phyloP scores from a whole-genome alignment of 2,329 filamentous ascomycete genomes.

The Didymella pinodella region DNA sequence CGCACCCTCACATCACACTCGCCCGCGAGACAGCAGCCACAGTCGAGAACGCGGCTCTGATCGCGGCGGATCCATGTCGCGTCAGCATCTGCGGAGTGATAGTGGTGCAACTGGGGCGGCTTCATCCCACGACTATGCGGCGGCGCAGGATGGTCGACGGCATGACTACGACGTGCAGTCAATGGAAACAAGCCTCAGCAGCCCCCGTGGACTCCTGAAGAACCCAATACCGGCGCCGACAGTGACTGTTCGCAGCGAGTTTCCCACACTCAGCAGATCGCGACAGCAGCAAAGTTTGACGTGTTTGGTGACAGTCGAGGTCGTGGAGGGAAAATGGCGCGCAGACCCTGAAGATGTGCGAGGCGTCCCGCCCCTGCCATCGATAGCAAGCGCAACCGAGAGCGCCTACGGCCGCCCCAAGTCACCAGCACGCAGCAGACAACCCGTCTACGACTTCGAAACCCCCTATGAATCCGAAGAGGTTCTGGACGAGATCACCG shows the following conservation, averaged over 20 bases:
- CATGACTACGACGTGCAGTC: slow-evolving; percentile 97
- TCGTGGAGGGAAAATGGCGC: slow-evolving; percentile 90
- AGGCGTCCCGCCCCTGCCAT: slow-evolving; percentile 59
- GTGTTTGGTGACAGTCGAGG: slow-evolving; percentile 91
- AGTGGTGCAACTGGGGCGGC: slow-evolving; percentile 75
- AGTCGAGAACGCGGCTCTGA: slow-evolving; percentile 50
- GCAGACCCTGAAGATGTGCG: slow-evolving; percentile 82
- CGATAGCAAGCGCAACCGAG: slow-evolving; percentile 58
- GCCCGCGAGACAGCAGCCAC: slow-evolving; percentile 50
- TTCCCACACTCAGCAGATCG: slow-evolving; percentile 89
- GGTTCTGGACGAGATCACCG: slow-evolving; percentile 82
- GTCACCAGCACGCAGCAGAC: slow-evolving; percentile 64
- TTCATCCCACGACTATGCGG: slow-evolving; percentile 81
- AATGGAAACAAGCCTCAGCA: slow-evolving; percentile 86
- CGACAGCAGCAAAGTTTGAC: slow-evolving; percentile 94
- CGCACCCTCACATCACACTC: slow-evolving; percentile 35
- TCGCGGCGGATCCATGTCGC: slow-evolving; percentile 49
- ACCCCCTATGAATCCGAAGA: slow-evolving; percentile 77
- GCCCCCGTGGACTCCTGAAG: slow-evolving; percentile 72
- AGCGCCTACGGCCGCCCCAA: slow-evolving; percentile 57
- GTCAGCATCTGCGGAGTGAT: slow-evolving; percentile 74
- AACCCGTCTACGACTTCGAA: slow-evolving; percentile 39
- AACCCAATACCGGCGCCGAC: slow-evolving; percentile 90
- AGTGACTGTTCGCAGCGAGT: slow-evolving; percentile 96
- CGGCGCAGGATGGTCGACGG: slow-evolving; percentile 76